These are phyloP conservation scores for Aschersonia sp. DNA, from an alignment of 2,329 filamentous ascomycete species.

Conservation along the genomic window DNA sequence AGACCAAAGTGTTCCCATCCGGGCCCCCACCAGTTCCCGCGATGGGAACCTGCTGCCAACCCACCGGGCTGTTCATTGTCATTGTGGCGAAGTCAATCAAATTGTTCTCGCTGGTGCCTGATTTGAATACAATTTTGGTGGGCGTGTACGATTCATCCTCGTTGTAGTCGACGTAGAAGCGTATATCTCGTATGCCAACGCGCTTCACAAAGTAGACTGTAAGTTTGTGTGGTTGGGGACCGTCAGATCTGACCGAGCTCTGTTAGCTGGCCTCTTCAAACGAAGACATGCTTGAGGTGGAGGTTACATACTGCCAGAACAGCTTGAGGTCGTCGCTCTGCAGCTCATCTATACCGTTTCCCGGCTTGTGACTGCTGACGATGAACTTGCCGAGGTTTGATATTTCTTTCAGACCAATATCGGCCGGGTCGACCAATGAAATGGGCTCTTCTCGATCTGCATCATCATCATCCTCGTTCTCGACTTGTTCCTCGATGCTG, in stretches of 20 bases:
- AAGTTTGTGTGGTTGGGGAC: slow-evolving; percentile 67
- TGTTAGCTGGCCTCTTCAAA: neutral
- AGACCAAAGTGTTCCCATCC: slow-evolving; percentile 63
- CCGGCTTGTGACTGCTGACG: slow-evolving; percentile 68
- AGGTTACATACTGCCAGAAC: slow-evolving; percentile 60
- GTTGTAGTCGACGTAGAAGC: slow-evolving; percentile 82
- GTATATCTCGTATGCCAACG: slow-evolving; percentile 61
- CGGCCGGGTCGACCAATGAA: slow-evolving; percentile 35
- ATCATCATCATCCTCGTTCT: slow-evolving; percentile 17
- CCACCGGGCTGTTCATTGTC: slow-evolving; percentile 61
- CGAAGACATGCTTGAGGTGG: no score
- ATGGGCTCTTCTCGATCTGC: slow-evolving; percentile 20
- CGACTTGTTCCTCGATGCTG: slow-evolving; percentile 11
- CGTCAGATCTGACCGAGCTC: slow-evolving; percentile 50
- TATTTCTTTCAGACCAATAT: slow-evolving; percentile 60
- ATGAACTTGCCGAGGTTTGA: slow-evolving; percentile 73
- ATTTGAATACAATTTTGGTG: slow-evolving; percentile 77
- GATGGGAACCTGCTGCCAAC: slow-evolving; percentile 78
- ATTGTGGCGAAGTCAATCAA: slow-evolving; percentile 77
- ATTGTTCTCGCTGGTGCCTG: slow-evolving; percentile 83
- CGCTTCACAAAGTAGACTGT: slow-evolving; percentile 79
- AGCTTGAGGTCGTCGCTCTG: slow-evolving; percentile 56
- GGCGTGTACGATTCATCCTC: slow-evolving; percentile 95
- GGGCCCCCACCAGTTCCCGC: slow-evolving; percentile 38
- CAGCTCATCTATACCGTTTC: slow-evolving; percentile 63